Conservation (phyloP, 331 rosid genomes). For the Phaseolus coccineus region DNA sequence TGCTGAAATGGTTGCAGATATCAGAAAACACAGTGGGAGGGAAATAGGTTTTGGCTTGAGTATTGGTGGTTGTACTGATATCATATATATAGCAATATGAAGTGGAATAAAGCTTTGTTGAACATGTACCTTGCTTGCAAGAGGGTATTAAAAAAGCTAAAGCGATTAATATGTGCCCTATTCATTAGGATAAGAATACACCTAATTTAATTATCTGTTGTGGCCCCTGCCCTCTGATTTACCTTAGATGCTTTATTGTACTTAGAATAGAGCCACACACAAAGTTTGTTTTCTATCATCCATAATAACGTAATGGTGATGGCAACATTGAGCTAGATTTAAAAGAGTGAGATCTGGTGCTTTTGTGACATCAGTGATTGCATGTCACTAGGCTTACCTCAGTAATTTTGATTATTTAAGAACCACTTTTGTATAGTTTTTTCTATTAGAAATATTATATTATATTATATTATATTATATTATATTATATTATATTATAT, state of each 20-base stretch:
- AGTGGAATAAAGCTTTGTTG: constrained; percentile 70
- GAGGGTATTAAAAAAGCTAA: constrained; percentile 66
- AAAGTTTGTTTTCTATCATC: background rate
- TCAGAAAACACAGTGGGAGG: background rate
- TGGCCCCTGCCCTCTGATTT: constrained; percentile 13
- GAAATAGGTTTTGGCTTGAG: constrained; percentile 24
- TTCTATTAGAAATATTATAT: too few relatives aligned
- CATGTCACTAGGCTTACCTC: constrained; percentile 25
- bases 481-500: too few relatives aligned
- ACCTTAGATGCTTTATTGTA: background rate
- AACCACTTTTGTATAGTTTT: background rate
- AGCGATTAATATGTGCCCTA: constrained; percentile 37
- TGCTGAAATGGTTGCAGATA: background rate
- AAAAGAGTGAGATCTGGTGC: background rate
- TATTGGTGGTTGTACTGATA: constrained; percentile 25
- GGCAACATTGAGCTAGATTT: background rate
- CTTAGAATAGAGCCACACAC: background rate
- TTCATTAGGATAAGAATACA: constrained; percentile 35
- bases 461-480: too few relatives aligned
- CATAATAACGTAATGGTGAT: background rate
- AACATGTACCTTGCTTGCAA: constrained; percentile 89
- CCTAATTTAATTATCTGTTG: background rate
- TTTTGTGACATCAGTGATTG: constrained; percentile 7
- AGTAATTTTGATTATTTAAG: background rate
- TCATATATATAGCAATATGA: constrained; percentile 47